Base-by-base conservation (phyloP, 805 yeast genomes). In the Sugiyamaella chiloensis region DNA sequence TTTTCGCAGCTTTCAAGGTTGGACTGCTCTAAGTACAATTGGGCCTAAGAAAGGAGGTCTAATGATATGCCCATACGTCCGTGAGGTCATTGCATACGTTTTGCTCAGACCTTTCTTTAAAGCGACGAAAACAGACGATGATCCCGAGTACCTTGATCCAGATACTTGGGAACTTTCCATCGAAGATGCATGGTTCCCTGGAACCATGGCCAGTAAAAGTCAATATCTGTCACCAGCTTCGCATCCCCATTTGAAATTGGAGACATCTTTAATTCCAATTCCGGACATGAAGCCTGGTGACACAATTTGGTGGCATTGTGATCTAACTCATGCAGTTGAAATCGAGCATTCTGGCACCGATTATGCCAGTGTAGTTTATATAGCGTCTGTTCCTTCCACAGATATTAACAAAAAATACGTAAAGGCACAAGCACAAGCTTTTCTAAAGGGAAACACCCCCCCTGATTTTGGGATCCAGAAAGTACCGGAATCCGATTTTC, bases 1-100 rank as follows among this genome's bases (percentile, higher is more conserved):
- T 12, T 70, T 72, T 53, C 61, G 77, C 42, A 58, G 72, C 4
- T 66, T 70, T 37, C 76, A 73, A 55, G 75, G 75, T 4, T 73
- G 76, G 75, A 51, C 71, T 17, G 63, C 73, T 2, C 56, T 73
- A 48, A 60, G 68, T 14, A 62, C 60, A 9, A 64, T 59, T 11
- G 62, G 61, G 8, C 60, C 68, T 12, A 63, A 65, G 14, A 71
- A 68, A 50, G 76, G 76, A 5, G 64, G 74, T 11, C 58, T 73
- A 32, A 50, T 58, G 39, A 56, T 72, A 39, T 60, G 62, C 11
- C 76, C 77, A 2, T 51, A 58, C 35, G 50, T 73, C n/a, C 66
- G 60, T 44, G 61, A 62, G 35, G 64, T 61, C 20, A 68, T 68
- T 9, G 67, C 75, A 1, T 73, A 73, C 54, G 52, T 62, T 24